Percentiles rank a stretch among this genome's conserved stretches.
Evolutionary conservation across 176 grass and related monocot genomes (phyloP).

Genomic region (Paspalum notatum): DNA sequence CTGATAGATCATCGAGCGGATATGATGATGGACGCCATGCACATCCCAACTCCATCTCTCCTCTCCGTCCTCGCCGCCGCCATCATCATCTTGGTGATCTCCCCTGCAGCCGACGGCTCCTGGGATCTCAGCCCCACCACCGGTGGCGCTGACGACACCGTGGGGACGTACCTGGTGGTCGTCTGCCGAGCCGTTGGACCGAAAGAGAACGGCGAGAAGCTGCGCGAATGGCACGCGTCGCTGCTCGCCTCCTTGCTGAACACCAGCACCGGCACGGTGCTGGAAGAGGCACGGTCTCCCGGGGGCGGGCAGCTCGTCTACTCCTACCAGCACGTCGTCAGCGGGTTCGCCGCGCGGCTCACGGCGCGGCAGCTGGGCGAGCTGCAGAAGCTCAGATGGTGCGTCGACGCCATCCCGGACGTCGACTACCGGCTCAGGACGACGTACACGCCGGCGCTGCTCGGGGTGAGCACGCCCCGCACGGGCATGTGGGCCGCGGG

Average conservation of each 20-base stretch:
- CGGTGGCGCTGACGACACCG: neutral
- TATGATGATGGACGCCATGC: neutral
- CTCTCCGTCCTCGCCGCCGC: neutral
- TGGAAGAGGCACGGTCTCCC: neutral
- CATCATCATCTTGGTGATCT: neutral
- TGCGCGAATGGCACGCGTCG: conserved; percentile 51
- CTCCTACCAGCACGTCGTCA: conserved; percentile 58
- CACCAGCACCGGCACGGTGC: conserved; percentile 33
- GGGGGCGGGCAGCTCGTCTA: conserved; percentile 45
- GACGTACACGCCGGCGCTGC: conserved; percentile 52
- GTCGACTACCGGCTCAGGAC: conserved; percentile 21
- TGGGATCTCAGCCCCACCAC: neutral
- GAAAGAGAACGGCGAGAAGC: conserved; percentile 14
- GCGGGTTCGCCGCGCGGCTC: conserved; percentile 58
- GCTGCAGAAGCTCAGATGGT: conserved; percentile 33
- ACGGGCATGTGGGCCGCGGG: conserved; percentile 43
- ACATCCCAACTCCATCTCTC: neutral
- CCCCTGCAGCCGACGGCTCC: neutral
- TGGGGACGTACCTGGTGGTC: conserved; percentile 42
- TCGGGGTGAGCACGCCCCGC: conserved; percentile 7
- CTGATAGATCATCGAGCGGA: neutral
- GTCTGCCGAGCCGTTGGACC: conserved; percentile 38
- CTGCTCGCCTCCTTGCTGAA: conserved; percentile 43
- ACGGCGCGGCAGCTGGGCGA: conserved; percentile 15
- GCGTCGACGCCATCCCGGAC: conserved; percentile 48